Evolutionary conservation across 2,329 filamentous ascomycete species (phyloP).

Genomic region (Akanthomyces muscarius): DNA sequence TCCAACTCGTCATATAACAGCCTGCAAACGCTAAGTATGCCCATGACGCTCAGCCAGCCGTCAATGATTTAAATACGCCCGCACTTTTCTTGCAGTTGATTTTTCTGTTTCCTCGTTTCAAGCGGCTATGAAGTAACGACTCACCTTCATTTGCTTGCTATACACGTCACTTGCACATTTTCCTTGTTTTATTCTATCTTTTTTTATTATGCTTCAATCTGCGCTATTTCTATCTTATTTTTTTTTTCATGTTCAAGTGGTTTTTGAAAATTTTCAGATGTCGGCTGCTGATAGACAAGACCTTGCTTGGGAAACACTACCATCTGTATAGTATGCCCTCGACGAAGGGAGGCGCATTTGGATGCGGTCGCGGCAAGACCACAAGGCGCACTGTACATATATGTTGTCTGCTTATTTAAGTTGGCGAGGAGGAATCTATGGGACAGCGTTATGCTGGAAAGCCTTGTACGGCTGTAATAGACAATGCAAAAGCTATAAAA

Average conservation of each 20-base stretch:
- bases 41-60: conserved; percentile 59
- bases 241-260: conserved; percentile 18
- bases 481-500: conserved; percentile 8
- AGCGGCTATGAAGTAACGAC: conserved; percentile 15
- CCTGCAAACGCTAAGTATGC: conserved; percentile 60
- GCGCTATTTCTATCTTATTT: background rate
- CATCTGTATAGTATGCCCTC: conserved; percentile 12
- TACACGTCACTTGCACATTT: conserved; percentile 1
- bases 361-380: conserved; percentile 4
- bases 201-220: conserved; percentile 17
- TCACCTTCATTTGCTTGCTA: conserved; percentile 22
- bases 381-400: conserved; percentile 16
- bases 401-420: conserved; percentile 3
- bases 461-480: conserved; percentile 13
- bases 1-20: conserved; percentile 47
- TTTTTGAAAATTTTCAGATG: background rate
- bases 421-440: background rate
- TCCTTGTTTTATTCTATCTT: conserved; percentile 15
- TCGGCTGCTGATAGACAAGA: conserved; percentile 10
- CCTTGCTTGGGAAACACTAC: conserved; percentile 5
- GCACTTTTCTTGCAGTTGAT: background rate
- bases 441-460: background rate
- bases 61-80: conserved; percentile 38
- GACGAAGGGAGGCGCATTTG: background rate
- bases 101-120: conserved; percentile 3